A percentile compares a stretch with the other conserved stretches of the same genome.
phyloP scores from a whole-genome alignment of 148 eudicot species.

The Polygonum maritimum region DNA sequence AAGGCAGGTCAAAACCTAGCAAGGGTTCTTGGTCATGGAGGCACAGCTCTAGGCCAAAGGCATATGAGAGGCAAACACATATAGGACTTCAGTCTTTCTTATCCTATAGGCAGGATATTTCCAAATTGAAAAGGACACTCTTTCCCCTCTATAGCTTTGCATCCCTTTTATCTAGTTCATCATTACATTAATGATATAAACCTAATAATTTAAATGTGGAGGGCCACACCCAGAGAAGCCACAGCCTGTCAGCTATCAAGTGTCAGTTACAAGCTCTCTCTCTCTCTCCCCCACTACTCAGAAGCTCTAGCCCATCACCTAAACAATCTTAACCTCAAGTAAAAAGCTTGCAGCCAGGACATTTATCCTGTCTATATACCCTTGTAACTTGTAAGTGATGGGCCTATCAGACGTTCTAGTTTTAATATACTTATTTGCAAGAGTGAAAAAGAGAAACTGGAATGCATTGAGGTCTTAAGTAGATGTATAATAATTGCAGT shows the following conservation, averaged over 20 bases:
- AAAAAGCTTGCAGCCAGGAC: not conserved
- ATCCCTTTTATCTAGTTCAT: not conserved
- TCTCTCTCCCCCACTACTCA: not conserved
- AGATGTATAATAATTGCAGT: not conserved
- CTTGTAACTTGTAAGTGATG: not conserved
- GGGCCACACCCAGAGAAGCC: not conserved
- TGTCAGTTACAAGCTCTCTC: not conserved
- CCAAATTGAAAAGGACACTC: not conserved
- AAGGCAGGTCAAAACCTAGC: not conserved
- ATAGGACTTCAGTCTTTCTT: not conserved
- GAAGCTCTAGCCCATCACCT: not conserved
- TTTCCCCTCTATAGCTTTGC: not conserved
- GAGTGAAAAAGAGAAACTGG: not conserved
- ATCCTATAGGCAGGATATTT: not conserved
- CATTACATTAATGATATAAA: not conserved
- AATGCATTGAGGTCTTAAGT: not conserved
- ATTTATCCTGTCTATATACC: not conserved
- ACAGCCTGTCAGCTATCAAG: not conserved
- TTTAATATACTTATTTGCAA: not conserved
- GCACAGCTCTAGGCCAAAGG: not conserved
- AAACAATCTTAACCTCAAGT: not conserved
- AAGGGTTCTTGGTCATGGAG: not conserved
- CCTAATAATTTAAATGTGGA: not conserved
- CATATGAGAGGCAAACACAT: not conserved
- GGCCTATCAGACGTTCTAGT: not conserved